These are phyloP conservation scores for Pezicula rhizophila DNA, from an alignment of 2,329 filamentous ascomycete species.

Conservation along the genomic window DNA sequence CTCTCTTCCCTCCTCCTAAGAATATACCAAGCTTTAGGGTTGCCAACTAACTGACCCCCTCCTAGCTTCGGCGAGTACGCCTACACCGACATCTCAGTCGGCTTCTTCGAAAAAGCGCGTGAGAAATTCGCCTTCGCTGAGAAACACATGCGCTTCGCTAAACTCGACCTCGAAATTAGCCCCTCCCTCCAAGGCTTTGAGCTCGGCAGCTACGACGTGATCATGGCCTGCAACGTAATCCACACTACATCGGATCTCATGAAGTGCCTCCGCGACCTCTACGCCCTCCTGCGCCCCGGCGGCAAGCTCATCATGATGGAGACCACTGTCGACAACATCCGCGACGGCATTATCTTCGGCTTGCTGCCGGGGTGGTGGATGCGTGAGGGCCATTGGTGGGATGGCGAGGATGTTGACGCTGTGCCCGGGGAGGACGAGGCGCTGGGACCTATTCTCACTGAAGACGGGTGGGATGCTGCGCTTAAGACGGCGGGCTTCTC, in stretches of 20 bases:
- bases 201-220: slow-evolving; percentile 9
- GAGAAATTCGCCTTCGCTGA: background rate
- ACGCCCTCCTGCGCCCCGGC: slow-evolving; percentile 20
- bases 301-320: slow-evolving; percentile 22
- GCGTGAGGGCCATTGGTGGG: background rate
- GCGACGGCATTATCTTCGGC: slow-evolving; percentile 2
- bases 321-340: slow-evolving; percentile 4
- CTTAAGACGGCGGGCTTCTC: slow-evolving; percentile 24
- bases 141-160: background rate
- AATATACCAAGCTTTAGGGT: background rate
- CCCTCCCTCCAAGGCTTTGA: slow-evolving; percentile 10
- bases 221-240: slow-evolving; percentile 14
- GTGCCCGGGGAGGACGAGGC: slow-evolving; percentile 9
- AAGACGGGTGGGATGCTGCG: slow-evolving; percentile 18
- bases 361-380: slow-evolving; percentile 6
- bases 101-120: slow-evolving; percentile 30
- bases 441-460: slow-evolving; percentile 15
- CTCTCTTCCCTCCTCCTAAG: background rate
- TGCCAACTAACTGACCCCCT: background rate
- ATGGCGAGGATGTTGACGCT: background rate
- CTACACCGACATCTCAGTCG: slow-evolving; percentile 17
- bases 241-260: slow-evolving; percentile 13
- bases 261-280: slow-evolving; percentile 16
- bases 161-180: slow-evolving; percentile 1
- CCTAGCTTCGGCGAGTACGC: slow-evolving; percentile 9